A percentile compares a stretch with the other conserved stretches of the same genome.
Conservation (phyloP, 1,139 yeast genomes). For the Saccharomyces hybrid region DNA sequence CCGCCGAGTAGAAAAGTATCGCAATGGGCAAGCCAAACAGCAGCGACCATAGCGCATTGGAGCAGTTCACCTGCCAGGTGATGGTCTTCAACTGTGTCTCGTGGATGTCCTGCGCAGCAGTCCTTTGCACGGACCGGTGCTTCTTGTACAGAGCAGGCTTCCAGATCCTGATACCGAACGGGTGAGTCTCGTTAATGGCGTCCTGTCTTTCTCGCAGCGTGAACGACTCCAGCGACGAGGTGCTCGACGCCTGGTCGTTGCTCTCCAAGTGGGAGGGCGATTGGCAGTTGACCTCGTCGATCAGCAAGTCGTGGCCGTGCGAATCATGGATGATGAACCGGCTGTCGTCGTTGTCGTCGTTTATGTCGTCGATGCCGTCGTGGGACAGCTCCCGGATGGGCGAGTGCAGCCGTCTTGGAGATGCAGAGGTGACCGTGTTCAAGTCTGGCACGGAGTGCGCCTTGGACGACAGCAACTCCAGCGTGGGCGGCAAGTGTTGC, state of each 20-base stretch:
- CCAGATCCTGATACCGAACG: constrained; percentile 97
- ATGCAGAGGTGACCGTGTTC: neutral
- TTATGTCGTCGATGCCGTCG: constrained; percentile 12
- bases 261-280: neutral
- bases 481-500: neutral
- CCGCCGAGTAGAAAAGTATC: constrained; percentile 43
- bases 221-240: constrained; percentile 68
- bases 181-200: constrained; percentile 93
- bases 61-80: constrained; percentile 54
- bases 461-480: neutral
- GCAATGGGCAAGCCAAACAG: constrained; percentile 63
- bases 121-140: constrained; percentile 79
- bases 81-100: constrained; percentile 48
- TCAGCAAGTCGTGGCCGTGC: neutral
- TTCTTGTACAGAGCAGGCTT: constrained; percentile 94
- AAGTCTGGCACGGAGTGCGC: neutral
- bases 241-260: constrained; percentile 40
- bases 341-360: constrained; percentile 29
- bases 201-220: constrained; percentile 91
- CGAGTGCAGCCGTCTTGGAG: neutral
- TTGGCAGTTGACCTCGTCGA: neutral
- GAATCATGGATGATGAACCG: constrained; percentile 14
- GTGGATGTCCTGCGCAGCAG: constrained; percentile 92
- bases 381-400: constrained; percentile 5
- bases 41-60: constrained; percentile 71